These are phyloP conservation scores for Scheffersomyces insectosa DNA, from an alignment of 1,139 yeast species.

Conservation along the genomic window DNA sequence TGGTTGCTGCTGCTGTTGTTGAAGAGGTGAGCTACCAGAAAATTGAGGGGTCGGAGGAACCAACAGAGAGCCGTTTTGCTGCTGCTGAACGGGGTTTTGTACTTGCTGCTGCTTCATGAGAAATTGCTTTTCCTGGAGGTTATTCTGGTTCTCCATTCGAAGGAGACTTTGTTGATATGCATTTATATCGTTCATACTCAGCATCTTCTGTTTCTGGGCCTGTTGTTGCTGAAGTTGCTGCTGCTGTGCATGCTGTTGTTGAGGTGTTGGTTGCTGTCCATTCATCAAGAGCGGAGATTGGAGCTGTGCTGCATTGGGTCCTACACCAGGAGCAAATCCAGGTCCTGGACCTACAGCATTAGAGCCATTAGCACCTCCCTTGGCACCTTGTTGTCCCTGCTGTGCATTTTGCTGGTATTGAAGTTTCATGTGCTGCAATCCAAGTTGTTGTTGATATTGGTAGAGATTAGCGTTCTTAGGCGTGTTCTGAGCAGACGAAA, in stretches of 20 bases:
- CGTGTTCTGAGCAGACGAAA: slow-evolving; percentile 7
- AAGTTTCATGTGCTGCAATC: slow-evolving; percentile 18
- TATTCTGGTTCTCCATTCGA: slow-evolving; percentile 29
- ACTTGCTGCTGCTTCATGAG: slow-evolving; percentile 22
- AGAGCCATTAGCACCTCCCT: background rate
- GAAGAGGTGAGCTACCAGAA: background rate
- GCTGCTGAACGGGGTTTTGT: slow-evolving; percentile 6
- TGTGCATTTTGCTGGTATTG: slow-evolving; percentile 19
- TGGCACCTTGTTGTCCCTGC: background rate
- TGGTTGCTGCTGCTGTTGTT: slow-evolving; percentile 1
- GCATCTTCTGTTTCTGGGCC: slow-evolving; percentile 1
- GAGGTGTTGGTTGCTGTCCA: slow-evolving; percentile 8
- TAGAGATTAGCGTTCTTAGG: slow-evolving; percentile 9
- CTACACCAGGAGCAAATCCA: slow-evolving; percentile 1
- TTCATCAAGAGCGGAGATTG: slow-evolving; percentile 6
- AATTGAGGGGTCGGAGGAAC: background rate
- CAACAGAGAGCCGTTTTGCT: slow-evolving; percentile 2
- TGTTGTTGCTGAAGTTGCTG: slow-evolving; percentile 7
- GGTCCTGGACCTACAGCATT: slow-evolving; percentile 1
- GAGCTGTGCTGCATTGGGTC: slow-evolving; percentile 2
- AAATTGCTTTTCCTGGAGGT: slow-evolving; percentile 26
- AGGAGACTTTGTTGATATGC: slow-evolving; percentile 27
- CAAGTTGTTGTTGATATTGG: slow-evolving; percentile 19
- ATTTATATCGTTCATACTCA: slow-evolving; percentile 13
- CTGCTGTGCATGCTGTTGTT: slow-evolving; percentile 12